Conservation (phyloP, 352 stramenopile species). For the Pythium folliculosum region DNA sequence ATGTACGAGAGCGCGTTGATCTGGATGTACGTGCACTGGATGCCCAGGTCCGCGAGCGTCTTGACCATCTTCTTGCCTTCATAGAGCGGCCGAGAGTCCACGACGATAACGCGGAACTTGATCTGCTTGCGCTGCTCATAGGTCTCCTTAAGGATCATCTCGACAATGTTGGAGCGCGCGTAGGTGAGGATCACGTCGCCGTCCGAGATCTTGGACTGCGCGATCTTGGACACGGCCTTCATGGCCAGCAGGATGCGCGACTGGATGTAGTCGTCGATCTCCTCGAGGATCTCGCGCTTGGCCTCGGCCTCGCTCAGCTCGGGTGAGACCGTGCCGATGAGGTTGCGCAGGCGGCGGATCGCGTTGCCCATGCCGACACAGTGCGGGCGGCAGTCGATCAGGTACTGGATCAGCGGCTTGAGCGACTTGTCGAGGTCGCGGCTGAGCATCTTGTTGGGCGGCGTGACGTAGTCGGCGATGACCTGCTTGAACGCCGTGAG, state of each 20-base stretch:
- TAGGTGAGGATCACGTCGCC: conserved; percentile 96
- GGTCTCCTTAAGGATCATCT: conserved; percentile 75
- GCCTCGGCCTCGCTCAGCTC: conserved; percentile 87
- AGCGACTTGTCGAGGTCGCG: conserved; percentile 89
- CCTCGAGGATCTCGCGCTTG: conserved; percentile 84
- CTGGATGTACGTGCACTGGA: conserved; percentile 93
- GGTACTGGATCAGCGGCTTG: conserved; percentile 94
- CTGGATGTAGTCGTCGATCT: conserved; percentile 93
- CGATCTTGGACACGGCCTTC: conserved; percentile 88
- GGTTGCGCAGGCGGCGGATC: conserved; percentile 89
- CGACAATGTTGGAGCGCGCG: conserved; percentile 91
- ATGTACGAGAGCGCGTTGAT: conserved; percentile 96
- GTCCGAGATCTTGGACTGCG: conserved; percentile 86
- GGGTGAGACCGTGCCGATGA: conserved; percentile 86
- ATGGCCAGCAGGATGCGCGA: conserved; percentile 93
- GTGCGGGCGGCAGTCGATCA: conserved; percentile 93
- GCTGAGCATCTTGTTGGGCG: conserved; percentile 72
- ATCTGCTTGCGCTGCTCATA: conserved; percentile 37
- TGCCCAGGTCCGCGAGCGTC: conserved; percentile 60
- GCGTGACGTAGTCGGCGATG: conserved; percentile 89
- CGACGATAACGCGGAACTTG: conserved; percentile 92
- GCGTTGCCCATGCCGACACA: conserved; percentile 96
- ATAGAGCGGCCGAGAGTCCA: conserved; percentile 90
- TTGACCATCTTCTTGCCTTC: conserved; percentile 85
- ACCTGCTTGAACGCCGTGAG: conserved; percentile 91